Conservation (phyloP, 2,329 filamentous ascomycete species). For the Phialemoniopsis sp. region DNA sequence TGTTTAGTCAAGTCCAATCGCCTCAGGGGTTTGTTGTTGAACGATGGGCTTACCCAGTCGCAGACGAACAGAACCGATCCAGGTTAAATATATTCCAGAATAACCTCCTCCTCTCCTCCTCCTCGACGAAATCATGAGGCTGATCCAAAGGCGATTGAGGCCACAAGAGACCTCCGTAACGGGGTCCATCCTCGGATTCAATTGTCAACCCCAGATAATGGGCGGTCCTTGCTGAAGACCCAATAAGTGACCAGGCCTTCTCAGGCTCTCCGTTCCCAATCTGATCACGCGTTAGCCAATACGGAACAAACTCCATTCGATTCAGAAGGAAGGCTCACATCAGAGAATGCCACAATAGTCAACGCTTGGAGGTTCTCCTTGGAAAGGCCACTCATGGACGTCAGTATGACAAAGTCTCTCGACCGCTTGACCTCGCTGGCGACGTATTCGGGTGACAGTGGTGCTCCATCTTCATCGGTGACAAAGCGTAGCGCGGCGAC, state of each 20-base stretch:
- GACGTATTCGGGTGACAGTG: too few relatives aligned
- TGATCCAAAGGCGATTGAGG: conserved; percentile 17
- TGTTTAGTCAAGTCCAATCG: neutral
- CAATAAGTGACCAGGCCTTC: conserved; percentile 29
- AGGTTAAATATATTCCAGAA: conserved; percentile 32
- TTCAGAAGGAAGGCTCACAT: conserved; percentile 13
- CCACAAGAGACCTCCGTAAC: conserved; percentile 16
- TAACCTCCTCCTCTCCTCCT: conserved; percentile 18
- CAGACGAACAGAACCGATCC: conserved; percentile 22
- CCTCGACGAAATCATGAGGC: conserved; percentile 24
- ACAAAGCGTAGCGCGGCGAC: too few relatives aligned
- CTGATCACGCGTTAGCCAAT: conserved; percentile 10
- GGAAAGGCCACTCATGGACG: conserved; percentile 21
- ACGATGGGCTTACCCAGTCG: conserved; percentile 12
- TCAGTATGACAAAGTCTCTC: conserved; percentile 22
- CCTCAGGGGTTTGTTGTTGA: too few relatives aligned
- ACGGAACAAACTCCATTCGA: neutral
- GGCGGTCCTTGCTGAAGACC: conserved; percentile 27
- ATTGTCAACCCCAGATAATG: conserved; percentile 28
- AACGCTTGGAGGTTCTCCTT: conserved; percentile 27
- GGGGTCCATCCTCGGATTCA: conserved; percentile 25
- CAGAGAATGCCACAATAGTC: conserved; percentile 26
- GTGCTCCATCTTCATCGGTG: too few relatives aligned
- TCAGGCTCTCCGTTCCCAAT: conserved; percentile 22
- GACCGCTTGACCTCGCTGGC: too few relatives aligned